A percentile compares a stretch with the other conserved stretches of the same genome.
phyloP scores from a whole-genome alignment of 2,329 filamentous ascomycete genomes.

The Clonostachys sp. region DNA sequence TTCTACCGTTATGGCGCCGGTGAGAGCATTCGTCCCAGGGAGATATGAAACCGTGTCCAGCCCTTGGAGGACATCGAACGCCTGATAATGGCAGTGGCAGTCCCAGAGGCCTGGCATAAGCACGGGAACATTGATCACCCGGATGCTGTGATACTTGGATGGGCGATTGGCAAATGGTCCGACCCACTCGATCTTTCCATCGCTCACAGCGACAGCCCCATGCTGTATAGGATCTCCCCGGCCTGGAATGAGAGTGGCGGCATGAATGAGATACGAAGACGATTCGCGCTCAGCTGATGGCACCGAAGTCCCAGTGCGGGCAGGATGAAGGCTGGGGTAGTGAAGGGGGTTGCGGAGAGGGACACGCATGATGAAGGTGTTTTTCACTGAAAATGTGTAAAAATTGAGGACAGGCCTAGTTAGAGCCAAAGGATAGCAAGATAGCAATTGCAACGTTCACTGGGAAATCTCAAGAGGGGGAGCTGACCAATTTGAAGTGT shows the following conservation, averaged over 20 bases:
- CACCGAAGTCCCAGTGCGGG: too few species aligned
- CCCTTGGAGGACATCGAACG: conserved; percentile 12
- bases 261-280: conserved; percentile 8
- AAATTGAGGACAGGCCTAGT: too few species aligned
- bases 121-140: conserved; percentile 24
- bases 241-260: conserved; percentile 40
- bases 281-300: too few species aligned
- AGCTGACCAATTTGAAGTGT: too few species aligned
- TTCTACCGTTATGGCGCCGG: conserved; percentile 32
- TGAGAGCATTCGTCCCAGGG: conserved; percentile 16
- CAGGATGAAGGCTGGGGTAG: too few species aligned
- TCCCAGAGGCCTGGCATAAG: conserved; percentile 47
- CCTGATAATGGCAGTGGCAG: conserved; percentile 39
- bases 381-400: too few species aligned
- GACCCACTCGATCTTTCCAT: conserved; percentile 31
- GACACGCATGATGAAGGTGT: too few species aligned
- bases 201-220: conserved; percentile 29
- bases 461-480: too few species aligned
- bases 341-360: too few species aligned
- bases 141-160: conserved; percentile 14
- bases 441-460: too few species aligned
- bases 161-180: conserved; percentile 22
- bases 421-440: too few species aligned
- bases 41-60: conserved; percentile 11
- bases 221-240: conserved; percentile 32